Percentiles rank a stretch among this genome's conserved stretches.
Evolutionary conservation across 768 basidiomycete species (phyloP).

Genomic region (Tulasnella calospora): DNA sequence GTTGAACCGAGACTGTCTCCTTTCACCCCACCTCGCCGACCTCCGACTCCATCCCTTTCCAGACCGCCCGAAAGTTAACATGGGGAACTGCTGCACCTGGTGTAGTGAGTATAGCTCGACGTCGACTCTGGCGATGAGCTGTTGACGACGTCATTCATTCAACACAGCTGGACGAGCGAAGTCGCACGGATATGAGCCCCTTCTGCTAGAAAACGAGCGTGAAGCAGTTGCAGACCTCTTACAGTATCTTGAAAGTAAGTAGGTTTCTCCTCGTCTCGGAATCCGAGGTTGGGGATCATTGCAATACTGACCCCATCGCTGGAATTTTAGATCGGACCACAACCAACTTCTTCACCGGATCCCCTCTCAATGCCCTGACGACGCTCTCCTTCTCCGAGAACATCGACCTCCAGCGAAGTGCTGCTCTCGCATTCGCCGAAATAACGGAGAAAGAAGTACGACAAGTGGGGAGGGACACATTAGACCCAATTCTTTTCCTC

Average conservation of each 20-base stretch:
- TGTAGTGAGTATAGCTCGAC: slow-evolving; percentile 22
- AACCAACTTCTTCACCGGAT: slow-evolving; percentile 96
- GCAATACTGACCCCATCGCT: background rate
- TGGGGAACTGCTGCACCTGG: slow-evolving; percentile 28
- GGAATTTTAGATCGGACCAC: slow-evolving; percentile 76
- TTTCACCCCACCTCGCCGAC: slow-evolving; percentile 13
- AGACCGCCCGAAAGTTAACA: slow-evolving; percentile 5
- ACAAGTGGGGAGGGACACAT: slow-evolving; percentile 90
- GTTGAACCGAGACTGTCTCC: slow-evolving; percentile 13
- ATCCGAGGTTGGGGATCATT: background rate
- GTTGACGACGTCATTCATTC: slow-evolving; percentile 27
- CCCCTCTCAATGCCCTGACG: slow-evolving; percentile 86
- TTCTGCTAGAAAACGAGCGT: slow-evolving; percentile 86
- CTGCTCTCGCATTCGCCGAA: slow-evolving; percentile 96
- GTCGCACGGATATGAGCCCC: slow-evolving; percentile 81
- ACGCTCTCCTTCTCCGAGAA: slow-evolving; percentile 98
- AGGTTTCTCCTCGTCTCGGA: background rate
- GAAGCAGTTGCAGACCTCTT: slow-evolving; percentile 97
- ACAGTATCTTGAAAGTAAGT: slow-evolving; percentile 94
- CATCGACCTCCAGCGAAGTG: slow-evolving; percentile 96
- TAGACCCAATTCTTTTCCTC: slow-evolving; percentile 96
- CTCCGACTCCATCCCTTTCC: slow-evolving; percentile 8
- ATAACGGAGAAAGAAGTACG: slow-evolving; percentile 99
- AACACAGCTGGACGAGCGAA: slow-evolving; percentile 67
- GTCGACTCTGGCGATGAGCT: background rate